Evolutionary conservation across 2,329 filamentous ascomycete genomes (phyloP), one percentile per base, ranked within the genome.

Genomic region (Alternaria conjuncta): DNA sequence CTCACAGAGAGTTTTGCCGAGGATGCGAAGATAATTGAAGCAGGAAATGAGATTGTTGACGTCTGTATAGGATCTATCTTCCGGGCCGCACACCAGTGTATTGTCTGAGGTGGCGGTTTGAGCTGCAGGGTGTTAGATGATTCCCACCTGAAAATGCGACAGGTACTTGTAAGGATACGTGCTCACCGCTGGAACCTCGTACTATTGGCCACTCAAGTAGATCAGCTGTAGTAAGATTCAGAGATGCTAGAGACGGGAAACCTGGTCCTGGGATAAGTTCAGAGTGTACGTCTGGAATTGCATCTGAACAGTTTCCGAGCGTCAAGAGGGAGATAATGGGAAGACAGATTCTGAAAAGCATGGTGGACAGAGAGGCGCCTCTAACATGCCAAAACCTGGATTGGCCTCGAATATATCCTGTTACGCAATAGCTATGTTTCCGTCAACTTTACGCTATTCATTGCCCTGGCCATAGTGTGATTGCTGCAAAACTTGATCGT

Each of bases 21-120:
- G 50, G n/a, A 26, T 60, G 13, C 28, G 56, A 9, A 68, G 45
- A 53, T 68, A 70, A 20, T 68, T 30, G 49, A 53, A 66, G 57
- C 65, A 70, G 12, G 57, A 50, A n/a, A 70, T 65, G 2, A 59
- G 49, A 21, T 61, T 60, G 11, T 60, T 55, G n/a, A 68, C 67
- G 46, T 53, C 21, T 8, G 62, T 61, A n/a, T 65, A 67, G 13
- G 57, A 55, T 12, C 21, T 21, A n/a, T 67, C 60, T 18, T 54
- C 32, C 12, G 62, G 64, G 12, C 58, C 65, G 25, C 65, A 67
- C 15, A 43, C 36, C 12, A 58, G n/a, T 51, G 30, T 20, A 9
- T 36, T 51, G 4, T 23, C 28, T 13, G 49, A 51, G 49, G 28
- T 51, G 18, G 18, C 2, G 12, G 9, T 23, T 46, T 55, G 43